These are phyloP conservation scores for Beauveria medogensis DNA, from an alignment of 2,329 filamentous ascomycete species.

Conservation along the genomic window DNA sequence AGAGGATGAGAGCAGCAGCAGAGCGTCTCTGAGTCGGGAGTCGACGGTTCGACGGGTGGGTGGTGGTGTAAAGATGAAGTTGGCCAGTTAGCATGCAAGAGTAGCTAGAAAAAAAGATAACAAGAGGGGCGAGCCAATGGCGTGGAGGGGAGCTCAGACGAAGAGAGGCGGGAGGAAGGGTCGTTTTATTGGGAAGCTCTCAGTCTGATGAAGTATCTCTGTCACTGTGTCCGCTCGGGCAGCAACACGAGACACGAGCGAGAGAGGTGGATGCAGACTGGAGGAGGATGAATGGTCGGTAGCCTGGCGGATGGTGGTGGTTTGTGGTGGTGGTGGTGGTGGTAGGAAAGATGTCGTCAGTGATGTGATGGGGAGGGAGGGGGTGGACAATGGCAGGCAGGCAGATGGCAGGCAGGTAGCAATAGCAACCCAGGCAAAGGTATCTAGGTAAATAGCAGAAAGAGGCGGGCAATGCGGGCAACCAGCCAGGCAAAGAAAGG, in stretches of 20 bases:
- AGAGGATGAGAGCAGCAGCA: background rate
- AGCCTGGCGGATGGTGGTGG: background rate
- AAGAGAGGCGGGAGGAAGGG: background rate
- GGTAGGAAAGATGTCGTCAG: slow-evolving; percentile 27
- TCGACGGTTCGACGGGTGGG: background rate
- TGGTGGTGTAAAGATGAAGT: background rate
- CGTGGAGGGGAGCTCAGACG: background rate
- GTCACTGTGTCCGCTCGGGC: background rate
- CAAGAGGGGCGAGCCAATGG: slow-evolving; percentile 8
- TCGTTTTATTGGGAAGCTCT: background rate
- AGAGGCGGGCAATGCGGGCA: background rate
- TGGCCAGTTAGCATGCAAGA: background rate
- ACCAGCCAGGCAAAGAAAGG: background rate
- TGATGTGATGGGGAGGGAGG: slow-evolving; percentile 24
- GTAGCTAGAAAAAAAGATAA: slow-evolving; percentile 2
- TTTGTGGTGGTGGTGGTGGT: slow-evolving; percentile 11
- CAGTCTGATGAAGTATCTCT: background rate
- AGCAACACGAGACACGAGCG: slow-evolving; percentile 2
- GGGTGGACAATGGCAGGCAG: background rate
- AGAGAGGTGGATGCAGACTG: background rate
- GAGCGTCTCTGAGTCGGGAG: background rate
- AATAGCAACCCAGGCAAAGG: background rate
- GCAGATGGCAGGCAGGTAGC: background rate
- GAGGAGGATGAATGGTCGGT: background rate
- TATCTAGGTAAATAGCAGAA: background rate